phyloP scores from a whole-genome alignment of 495 filamentous ascomycete species.

The Xylaria acuta region DNA sequence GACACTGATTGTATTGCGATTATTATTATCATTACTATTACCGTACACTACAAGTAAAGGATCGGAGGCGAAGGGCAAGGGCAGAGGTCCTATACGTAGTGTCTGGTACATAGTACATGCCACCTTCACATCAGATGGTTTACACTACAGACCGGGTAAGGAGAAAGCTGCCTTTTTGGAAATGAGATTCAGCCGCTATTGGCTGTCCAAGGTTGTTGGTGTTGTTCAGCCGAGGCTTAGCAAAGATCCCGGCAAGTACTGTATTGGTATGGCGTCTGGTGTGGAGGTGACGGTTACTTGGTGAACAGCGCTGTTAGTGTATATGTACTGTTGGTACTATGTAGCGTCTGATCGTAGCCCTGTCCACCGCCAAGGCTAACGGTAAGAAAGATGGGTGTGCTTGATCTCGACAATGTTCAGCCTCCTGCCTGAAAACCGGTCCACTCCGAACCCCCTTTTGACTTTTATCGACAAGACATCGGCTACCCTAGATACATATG shows the following conservation, averaged over 20 bases:
- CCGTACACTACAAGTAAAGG: neutral
- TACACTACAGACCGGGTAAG: neutral
- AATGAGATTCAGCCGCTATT: constrained; percentile 15
- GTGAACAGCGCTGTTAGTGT: neutral
- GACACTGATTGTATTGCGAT: neutral
- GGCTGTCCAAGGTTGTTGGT: neutral
- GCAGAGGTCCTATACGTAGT: neutral
- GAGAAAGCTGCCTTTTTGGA: constrained; percentile 13
- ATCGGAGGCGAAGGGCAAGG: neutral
- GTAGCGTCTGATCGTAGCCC: neutral
- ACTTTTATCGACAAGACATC: neutral
- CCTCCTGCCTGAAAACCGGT: neutral
- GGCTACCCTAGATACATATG: neutral
- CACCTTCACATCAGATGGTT: neutral
- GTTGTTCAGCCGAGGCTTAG: neutral
- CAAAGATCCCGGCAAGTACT: too few species aligned
- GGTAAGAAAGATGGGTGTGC: neutral
- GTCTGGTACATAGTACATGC: neutral
- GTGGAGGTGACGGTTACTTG: neutral
- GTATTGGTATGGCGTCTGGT: neutral
- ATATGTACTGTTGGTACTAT: neutral
- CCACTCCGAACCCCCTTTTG: neutral
- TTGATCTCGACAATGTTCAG: constrained; percentile 14
- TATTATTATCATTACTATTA: neutral
- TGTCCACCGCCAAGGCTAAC: constrained; percentile 1